These are phyloP conservation scores for Fonsecaea nubica DNA, from an alignment of 2,329 filamentous ascomycete species.

Conservation along the genomic window DNA sequence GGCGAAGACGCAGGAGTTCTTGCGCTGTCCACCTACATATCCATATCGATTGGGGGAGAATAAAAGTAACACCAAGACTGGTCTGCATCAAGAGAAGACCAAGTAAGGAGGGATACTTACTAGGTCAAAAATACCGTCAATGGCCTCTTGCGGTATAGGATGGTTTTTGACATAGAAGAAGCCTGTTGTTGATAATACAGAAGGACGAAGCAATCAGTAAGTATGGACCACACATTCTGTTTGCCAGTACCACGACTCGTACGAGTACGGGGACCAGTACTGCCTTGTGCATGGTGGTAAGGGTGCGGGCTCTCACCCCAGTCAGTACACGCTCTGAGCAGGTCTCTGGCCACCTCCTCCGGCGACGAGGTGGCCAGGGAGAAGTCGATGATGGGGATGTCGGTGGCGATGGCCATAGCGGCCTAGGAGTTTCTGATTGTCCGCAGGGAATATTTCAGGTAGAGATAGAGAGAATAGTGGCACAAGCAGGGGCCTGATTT, in stretches of 20 bases:
- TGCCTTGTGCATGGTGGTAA: too few species aligned
- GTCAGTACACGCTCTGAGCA: constrained; percentile 26
- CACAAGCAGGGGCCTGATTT: too few species aligned
- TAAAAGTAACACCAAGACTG: neutral
- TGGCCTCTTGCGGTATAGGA: constrained; percentile 61
- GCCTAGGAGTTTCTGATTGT: neutral
- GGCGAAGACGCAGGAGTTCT: neutral
- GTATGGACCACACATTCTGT: too few species aligned
- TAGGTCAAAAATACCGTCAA: constrained; percentile 66
- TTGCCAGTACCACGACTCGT: too few species aligned
- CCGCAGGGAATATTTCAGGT: neutral
- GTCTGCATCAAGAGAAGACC: neutral
- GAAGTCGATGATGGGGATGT: constrained; percentile 30
- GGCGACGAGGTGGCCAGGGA: constrained; percentile 19
- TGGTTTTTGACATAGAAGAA: constrained; percentile 70
- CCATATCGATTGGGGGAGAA: too few species aligned
- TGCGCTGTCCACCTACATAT: neutral
- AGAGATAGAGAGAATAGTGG: too few species aligned
- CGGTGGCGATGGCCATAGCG: constrained; percentile 4
- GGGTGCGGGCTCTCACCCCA: constrained; percentile 20
- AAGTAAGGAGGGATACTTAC: constrained; percentile 39
- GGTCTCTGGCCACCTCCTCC: constrained; percentile 17
- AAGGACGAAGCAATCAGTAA: neutral
- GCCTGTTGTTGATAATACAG: constrained; percentile 43
- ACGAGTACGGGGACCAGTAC: too few species aligned